Percentiles rank a stretch among this genome's conserved stretches.
phyloP scores from a whole-genome alignment of 257 asterid species.

The Scutellaria minor region DNA sequence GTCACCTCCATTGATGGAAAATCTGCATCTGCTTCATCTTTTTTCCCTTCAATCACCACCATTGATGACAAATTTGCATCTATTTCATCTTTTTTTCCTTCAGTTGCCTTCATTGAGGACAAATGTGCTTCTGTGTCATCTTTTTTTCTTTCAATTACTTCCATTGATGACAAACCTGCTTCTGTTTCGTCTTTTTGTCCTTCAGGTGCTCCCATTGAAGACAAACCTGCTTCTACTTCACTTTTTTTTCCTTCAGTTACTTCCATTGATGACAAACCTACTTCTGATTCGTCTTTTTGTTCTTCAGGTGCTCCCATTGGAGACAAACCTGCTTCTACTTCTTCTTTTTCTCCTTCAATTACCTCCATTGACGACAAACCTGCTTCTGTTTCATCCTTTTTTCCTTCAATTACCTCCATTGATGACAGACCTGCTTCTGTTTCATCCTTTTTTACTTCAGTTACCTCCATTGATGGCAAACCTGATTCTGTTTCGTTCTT shows the following conservation, averaged over 20 bases:
- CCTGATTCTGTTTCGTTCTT: background rate
- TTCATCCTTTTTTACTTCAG: conserved; percentile 13
- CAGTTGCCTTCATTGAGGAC: conserved; percentile 22
- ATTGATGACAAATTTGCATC: conserved; percentile 16
- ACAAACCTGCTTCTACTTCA: conserved; percentile 19
- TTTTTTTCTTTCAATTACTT: conserved; percentile 31
- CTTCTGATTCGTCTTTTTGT: conserved; percentile 24
- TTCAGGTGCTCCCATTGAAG: conserved; percentile 25
- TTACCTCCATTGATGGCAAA: conserved; percentile 14
- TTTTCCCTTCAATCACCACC: conserved; percentile 32
- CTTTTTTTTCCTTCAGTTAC: conserved; percentile 31
- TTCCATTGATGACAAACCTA: conserved; percentile 9
- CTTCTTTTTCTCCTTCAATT: conserved; percentile 31
- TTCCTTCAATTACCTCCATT: conserved; percentile 28
- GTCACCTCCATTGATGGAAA: too few relatives aligned
- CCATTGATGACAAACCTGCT: conserved; percentile 10
- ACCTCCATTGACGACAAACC: conserved; percentile 16
- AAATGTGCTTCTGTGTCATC: conserved; percentile 23
- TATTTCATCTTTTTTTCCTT: conserved; percentile 29
- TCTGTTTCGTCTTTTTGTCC: conserved; percentile 28
- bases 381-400: conserved; percentile 25
- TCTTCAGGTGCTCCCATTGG: conserved; percentile 28
- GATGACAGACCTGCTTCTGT: background rate
- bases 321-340: conserved; percentile 16
- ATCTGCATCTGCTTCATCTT: conserved; percentile 26